Percentiles rank a stretch among this genome's conserved stretches.
Evolutionary conservation across 495 filamentous ascomycete genomes (phyloP).

Genomic region (Penicillium manginii): DNA sequence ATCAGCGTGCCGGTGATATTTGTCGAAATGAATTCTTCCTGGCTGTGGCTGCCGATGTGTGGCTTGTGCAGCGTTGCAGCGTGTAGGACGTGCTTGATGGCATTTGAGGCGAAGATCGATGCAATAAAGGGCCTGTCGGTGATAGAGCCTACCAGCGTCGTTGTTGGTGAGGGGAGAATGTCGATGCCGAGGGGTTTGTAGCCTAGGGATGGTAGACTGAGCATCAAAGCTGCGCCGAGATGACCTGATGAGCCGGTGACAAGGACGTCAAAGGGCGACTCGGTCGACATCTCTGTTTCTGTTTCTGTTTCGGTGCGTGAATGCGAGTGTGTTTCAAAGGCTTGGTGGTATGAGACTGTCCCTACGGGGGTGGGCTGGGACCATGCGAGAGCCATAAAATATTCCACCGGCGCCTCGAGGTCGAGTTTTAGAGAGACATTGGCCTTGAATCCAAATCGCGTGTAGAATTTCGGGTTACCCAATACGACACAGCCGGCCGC

Average conservation of each 20-base stretch:
- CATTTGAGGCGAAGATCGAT: slow-evolving; percentile 5
- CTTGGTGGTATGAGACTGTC: slow-evolving; percentile 3
- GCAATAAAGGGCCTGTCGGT: slow-evolving; percentile 6
- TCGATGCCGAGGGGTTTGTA: slow-evolving; percentile 10
- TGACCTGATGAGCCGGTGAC: slow-evolving; percentile 15
- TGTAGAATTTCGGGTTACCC: slow-evolving; percentile 5
- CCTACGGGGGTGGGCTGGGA: slow-evolving; percentile 1
- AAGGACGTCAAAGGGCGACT: slow-evolving; percentile 8
- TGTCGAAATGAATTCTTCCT: slow-evolving; percentile 10
- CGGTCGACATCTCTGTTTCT: no score
- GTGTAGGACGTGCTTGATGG: slow-evolving; percentile 10
- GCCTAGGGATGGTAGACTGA: slow-evolving; percentile 9
- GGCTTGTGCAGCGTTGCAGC: slow-evolving; percentile 11
- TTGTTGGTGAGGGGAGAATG: slow-evolving; percentile 9
- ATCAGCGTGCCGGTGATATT: slow-evolving; percentile 9
- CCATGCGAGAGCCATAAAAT: slow-evolving; percentile 5
- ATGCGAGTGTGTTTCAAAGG: no score
- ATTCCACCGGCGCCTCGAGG: not conserved
- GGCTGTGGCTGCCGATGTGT: slow-evolving; percentile 11
- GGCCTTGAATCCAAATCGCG: slow-evolving; percentile 3
- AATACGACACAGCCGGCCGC: slow-evolving; percentile 4
- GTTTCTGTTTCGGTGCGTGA: no score
- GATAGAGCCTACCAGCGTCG: slow-evolving; percentile 9
- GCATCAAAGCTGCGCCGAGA: slow-evolving; percentile 11
- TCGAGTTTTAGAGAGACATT: slow-evolving; percentile 1